A percentile compares a stretch with the other conserved stretches of the same genome.
Evolutionary conservation across 108 stramenopile genomes (phyloP).

Genomic region (Skeletonema marinoi): DNA sequence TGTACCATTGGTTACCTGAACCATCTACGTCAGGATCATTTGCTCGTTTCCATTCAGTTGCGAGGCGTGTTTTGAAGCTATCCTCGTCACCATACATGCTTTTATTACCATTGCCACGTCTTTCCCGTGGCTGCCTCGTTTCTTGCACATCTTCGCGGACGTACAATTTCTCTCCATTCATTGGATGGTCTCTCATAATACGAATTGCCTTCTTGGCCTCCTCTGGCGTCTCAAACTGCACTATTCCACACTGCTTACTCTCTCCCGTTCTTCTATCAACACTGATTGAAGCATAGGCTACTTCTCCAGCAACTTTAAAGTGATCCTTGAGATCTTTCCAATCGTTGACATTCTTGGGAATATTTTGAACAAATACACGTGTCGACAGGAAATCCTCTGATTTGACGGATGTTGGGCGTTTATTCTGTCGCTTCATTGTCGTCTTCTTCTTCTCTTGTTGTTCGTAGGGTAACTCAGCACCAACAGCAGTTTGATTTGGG

Average conservation of each 20-base stretch:
- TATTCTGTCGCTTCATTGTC: slow-evolving; percentile 3
- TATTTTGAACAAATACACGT: slow-evolving; percentile 80
- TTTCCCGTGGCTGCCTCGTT: slow-evolving; percentile 15
- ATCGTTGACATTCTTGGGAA: slow-evolving; percentile 55
- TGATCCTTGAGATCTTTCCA: slow-evolving; percentile 89
- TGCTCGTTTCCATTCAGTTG: slow-evolving; percentile 78
- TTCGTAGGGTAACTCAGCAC: not conserved
- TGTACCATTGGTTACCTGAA: slow-evolving; percentile 35
- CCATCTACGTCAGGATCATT: slow-evolving; percentile 52
- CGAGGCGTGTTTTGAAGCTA: slow-evolving; percentile 15
- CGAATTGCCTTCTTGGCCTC: slow-evolving; percentile 72
- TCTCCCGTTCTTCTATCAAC: slow-evolving; percentile 62
- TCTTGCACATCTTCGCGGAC: slow-evolving; percentile 86
- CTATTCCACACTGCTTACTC: slow-evolving; percentile 80
- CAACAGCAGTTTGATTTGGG: slow-evolving; percentile 17
- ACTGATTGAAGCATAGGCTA: slow-evolving; percentile 83
- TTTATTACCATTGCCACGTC: slow-evolving; percentile 10
- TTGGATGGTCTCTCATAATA: slow-evolving; percentile 76
- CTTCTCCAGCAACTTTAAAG: slow-evolving; percentile 70
- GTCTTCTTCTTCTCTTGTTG: not conserved
- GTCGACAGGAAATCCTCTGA: slow-evolving; percentile 70
- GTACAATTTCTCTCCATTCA: slow-evolving; percentile 66
- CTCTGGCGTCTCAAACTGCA: slow-evolving; percentile 78
- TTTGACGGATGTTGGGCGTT: slow-evolving; percentile 1
- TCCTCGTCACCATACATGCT: not conserved